Base-by-base conservation (phyloP, 106 monocot genomes). In the Dendrobium nobile region DNA sequence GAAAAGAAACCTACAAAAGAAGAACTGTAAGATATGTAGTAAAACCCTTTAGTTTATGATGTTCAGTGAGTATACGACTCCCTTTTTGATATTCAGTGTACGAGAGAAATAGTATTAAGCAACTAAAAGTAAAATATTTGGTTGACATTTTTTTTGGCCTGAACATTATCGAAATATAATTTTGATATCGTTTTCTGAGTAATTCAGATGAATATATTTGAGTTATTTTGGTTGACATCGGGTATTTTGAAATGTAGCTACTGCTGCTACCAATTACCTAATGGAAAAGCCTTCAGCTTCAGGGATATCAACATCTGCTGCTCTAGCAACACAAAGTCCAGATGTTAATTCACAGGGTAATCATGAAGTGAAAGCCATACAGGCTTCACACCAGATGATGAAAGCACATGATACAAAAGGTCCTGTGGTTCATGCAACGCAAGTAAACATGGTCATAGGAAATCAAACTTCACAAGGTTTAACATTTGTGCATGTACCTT, bases 401-500 rank as follows among this genome's bases (percentile, higher is more conserved):
- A 74, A 47, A 65, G 84, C 72, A 75, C 92, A 86, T 70, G 85
- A 83, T 61, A 18, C 42, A 67, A 84, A 86, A 78, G 47, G 54
- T 67, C 58, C 70, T 67, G 22, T n/a, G 26, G 73, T 77, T 75
- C 90, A 88, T 48, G 51, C 74, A 67, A 27, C 48, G 72, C 79
- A 75, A 77, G 80, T 78, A 75, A 88, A 83, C 84, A 81, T 81
- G n/a, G 47, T 59, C 56, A 72, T 83, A 41, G 88, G 77, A 47
- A 85, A 88, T 75, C 89, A 82, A 79, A 64, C 83, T 84, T 45
- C 81, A 68, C 87, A 85, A 80, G 86, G 81, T 19, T n/a, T 85
- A 70, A 75, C 82, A 44, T 78, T 79, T 84, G 81, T 81, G 75
- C 85, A 80, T 73, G 54, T 84, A 48, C 75, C 85, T 82, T 77